Evolutionary conservation across 1,284 basidiomycete genomes (phyloP), one percentile per base, ranked within the genome.

Genomic region (Takashimella koratensis): DNA sequence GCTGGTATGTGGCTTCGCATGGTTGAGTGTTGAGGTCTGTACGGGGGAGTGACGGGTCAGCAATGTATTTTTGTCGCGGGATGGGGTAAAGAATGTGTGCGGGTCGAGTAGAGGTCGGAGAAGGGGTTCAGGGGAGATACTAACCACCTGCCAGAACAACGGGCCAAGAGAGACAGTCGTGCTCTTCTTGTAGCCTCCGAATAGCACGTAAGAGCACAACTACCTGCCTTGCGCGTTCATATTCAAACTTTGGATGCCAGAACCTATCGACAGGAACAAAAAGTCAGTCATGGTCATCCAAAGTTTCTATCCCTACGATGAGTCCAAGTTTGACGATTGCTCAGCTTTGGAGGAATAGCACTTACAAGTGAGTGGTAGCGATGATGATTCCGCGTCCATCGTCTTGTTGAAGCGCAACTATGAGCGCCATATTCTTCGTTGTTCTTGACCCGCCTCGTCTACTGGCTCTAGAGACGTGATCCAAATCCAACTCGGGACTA

Each of bases 21-120:
- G 95, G 95, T 36, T 85, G 79, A 51, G 92, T 92, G 74, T 98
- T 98, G 76, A 98, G 92, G 73, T 98, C 95, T 93, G 61, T 0
- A 26, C n/a, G 26, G 22, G 40, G 23, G 42, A 30, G 36, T 12
- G 43, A 21, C 40, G 39, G 11, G 39, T 16, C 48, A 45, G 43
- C 25, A 41, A n/a, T 24, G 25, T 24, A 13, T 41, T 13, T 47
- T 40, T 57, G 67, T 60, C 64, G 12, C 24, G n/a, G 20, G 27
- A 19, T 27, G n/a, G 19, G 30, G 24, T 23, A 26, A 40, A 21
- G 24, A 27, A 16, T 40, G 4, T n/a, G n/a, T n/a, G n/a, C n/a
- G n/a, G n/a, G n/a, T n/a, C n/a, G n/a, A n/a, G n/a, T n/a, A n/a
- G n/a, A n/a, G n/a, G n/a, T n/a, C n/a, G n/a, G n/a, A n/a, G n/a